Base-by-base conservation (phyloP, 1,284 basidiomycete species). In the Cystobasidium sp. region DNA sequence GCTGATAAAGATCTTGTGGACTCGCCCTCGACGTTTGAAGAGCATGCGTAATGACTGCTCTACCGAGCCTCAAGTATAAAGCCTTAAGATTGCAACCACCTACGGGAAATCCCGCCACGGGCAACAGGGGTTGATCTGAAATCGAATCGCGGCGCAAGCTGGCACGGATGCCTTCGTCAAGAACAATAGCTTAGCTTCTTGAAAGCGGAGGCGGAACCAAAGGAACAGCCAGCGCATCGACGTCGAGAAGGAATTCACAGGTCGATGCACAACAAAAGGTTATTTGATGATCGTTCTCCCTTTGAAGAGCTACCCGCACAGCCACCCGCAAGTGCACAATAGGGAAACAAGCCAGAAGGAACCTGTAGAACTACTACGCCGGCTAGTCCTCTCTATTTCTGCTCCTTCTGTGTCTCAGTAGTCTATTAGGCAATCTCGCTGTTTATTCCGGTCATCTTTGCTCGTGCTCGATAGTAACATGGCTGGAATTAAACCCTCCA, bases 11-110 rank as follows among this genome's bases (percentile, higher is more conserved):
- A 31, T 55, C 22, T 55, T 22, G 53, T 55, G 53, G 53, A 55
- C 53, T 55, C 53, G 53, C 53, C 53, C 51, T 55, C 53, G 53
- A 55, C 53, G 53, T 55, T 55, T 31, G 53, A 55, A 55, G 53
- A 55, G 53, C 53, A 55, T 55, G 53, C 53, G 53, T 55, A 55
- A 55, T 31, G 53, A 55, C 53, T 55, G 53, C 53, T 24, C 53
- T 55, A 55, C 53, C 53, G 53, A 55, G 53, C 53, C 53, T 52
- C 53, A 55, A 55, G 53, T 55, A 55, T 55, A 55, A 55, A 55
- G 53, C 53, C 53, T 55, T 55, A 55, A 55, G 53, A 55, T 55
- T 55, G 53, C 53, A 55, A 55, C 53, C 53, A 31, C 53, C 53
- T 55, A 52, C 53, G 53, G 53, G 53, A 55, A 55, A 55, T 55